Evolutionary conservation across 2,329 filamentous ascomycete species (phyloP).

Genomic region (Niveomyces coronatus): DNA sequence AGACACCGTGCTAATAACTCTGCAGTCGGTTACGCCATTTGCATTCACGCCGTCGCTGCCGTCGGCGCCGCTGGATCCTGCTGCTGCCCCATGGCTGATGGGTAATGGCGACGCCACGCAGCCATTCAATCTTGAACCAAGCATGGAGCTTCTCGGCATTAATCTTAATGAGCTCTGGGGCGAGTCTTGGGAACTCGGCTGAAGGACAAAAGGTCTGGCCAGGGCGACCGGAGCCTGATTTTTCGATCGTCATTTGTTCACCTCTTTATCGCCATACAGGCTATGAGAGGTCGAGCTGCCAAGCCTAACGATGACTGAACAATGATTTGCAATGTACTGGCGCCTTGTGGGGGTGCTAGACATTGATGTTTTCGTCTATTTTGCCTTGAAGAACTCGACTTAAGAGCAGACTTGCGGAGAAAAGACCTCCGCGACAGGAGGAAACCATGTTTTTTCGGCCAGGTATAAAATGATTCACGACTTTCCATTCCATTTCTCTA

Average conservation of each 20-base stretch:
- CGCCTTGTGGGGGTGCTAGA: no score
- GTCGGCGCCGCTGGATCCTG: constrained; percentile 24
- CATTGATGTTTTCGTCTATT: constrained; percentile 3
- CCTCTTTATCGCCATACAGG: no score
- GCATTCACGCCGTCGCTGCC: constrained; percentile 26
- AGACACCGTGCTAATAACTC: constrained; percentile 23
- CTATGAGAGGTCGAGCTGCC: no score
- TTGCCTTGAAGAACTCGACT: constrained; percentile 1
- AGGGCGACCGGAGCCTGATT: no score
- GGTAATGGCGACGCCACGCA: constrained; percentile 21
- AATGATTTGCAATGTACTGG: constrained; percentile 5
- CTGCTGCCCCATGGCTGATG: constrained; percentile 24
- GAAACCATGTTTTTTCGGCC: constrained; percentile 7
- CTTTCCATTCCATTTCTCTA: neutral
- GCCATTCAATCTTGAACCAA: constrained; percentile 41
- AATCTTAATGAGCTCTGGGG: constrained; percentile 48
- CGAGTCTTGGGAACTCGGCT: constrained; percentile 35
- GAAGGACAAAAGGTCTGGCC: constrained; percentile 9
- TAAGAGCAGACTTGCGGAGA: constrained; percentile 8
- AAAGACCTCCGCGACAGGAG: constrained; percentile 8
- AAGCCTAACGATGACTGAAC: neutral
- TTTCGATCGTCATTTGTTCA: no score
- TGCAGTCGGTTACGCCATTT: constrained; percentile 33
- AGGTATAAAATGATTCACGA: neutral
- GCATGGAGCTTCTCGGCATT: constrained; percentile 41